Conservation (phyloP, 768 basidiomycete species). For the Amanita pallidorosea region DNA sequence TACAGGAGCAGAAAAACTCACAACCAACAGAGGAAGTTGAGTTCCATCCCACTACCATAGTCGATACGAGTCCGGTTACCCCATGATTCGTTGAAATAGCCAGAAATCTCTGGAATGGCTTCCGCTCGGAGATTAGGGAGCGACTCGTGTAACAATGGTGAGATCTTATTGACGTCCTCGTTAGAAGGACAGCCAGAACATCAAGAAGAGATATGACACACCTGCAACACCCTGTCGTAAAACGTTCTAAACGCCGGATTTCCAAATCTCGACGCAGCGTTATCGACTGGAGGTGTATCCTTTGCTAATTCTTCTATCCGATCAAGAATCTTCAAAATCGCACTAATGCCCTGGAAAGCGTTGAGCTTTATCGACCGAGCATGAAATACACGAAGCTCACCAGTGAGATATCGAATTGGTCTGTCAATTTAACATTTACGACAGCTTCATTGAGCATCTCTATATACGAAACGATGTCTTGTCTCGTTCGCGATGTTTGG, state of each 20-base stretch:
- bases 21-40: constrained; percentile 97
- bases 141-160: constrained; percentile 43
- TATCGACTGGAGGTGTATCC: constrained; percentile 78
- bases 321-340: constrained; percentile 56
- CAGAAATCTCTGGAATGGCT: constrained; percentile 57
- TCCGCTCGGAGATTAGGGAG: constrained; percentile 49
- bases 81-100: constrained; percentile 84
- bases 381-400: constrained; percentile 31
- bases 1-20: constrained; percentile 26
- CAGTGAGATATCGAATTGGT: constrained; percentile 42
- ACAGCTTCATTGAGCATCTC: constrained; percentile 67
- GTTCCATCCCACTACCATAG: constrained; percentile 99
- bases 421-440: constrained; percentile 65
- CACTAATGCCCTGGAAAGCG: constrained; percentile 42
- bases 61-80: constrained; percentile 89
- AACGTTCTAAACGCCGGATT: constrained; percentile 95
- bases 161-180: constrained; percentile 25
- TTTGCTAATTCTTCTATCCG: constrained; percentile 54
- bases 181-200: not conserved
- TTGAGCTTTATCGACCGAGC: constrained; percentile 4
- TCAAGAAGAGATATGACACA: constrained; percentile 14
- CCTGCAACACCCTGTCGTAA: constrained; percentile 73
- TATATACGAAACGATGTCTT: constrained; percentile 59
- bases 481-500: constrained; percentile 61
- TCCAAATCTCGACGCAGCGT: constrained; percentile 86